Percentiles rank a stretch among this genome's conserved stretches.
phyloP scores from a whole-genome alignment of 805 yeast genomes.

The Kurtzmaniella cleridarum region DNA sequence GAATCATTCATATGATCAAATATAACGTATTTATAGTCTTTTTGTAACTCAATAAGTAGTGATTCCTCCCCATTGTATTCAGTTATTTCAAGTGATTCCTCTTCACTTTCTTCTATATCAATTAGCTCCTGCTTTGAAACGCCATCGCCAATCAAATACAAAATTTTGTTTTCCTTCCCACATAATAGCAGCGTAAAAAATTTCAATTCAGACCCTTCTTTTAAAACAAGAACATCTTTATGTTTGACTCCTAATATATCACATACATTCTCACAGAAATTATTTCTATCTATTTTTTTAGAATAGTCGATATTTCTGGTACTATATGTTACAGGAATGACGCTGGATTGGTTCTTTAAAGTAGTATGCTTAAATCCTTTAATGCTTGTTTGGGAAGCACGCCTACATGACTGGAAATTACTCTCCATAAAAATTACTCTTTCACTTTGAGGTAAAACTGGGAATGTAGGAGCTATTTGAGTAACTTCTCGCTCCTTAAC shows the following conservation, averaged over 20 bases:
- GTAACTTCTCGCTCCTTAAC: slow-evolving; percentile 4
- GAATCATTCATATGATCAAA: slow-evolving; percentile 8
- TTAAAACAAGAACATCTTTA: too few relatives aligned
- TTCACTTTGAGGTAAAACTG: slow-evolving; percentile 11
- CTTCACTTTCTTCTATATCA: slow-evolving; percentile 5
- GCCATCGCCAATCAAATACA: slow-evolving; percentile 5
- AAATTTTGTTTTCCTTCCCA: slow-evolving; percentile 5
- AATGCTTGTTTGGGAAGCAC: too few relatives aligned
- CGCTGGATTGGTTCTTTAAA: too few relatives aligned
- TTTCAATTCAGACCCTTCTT: slow-evolving; percentile 5
- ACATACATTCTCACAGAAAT: too few relatives aligned
- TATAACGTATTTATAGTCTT: slow-evolving; percentile 2
- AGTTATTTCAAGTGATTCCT: slow-evolving; percentile 3
- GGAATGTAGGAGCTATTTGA: slow-evolving; percentile 12
- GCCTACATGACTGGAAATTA: slow-evolving; percentile 1
- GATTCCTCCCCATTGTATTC: neutral
- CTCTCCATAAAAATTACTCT: slow-evolving; percentile 6
- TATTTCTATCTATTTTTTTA: too few relatives aligned
- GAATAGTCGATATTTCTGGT: too few relatives aligned
- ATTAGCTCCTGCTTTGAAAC: too few relatives aligned
- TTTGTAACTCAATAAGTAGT: neutral
- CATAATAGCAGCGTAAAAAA: slow-evolving; percentile 6
- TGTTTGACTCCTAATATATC: too few relatives aligned
- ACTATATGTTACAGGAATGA: too few relatives aligned
- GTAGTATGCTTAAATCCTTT: too few relatives aligned